These are phyloP conservation scores for Coemansia sp. DNA, from an alignment of 192 early-diverging fungal genomes.

Conservation along the genomic window DNA sequence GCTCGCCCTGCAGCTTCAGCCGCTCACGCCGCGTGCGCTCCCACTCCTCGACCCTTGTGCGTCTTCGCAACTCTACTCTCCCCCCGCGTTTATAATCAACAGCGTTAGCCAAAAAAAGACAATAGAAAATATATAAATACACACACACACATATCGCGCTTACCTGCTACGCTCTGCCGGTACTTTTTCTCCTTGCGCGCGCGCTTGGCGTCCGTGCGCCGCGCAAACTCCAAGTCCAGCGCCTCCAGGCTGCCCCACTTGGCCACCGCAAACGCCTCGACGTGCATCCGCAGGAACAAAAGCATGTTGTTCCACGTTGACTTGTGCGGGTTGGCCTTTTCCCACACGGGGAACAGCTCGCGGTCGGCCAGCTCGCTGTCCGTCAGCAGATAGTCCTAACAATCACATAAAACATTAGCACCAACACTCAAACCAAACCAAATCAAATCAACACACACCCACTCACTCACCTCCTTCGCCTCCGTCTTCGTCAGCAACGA, in stretches of 20 bases:
- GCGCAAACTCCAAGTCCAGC: conserved; percentile 86
- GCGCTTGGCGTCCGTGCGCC: conserved; percentile 73
- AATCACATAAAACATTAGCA: no score
- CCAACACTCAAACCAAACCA: no score
- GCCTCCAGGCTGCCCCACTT: conserved; percentile 89
- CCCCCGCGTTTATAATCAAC: no score
- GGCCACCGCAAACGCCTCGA: conserved; percentile 89
- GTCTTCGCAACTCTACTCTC: conserved; percentile 75
- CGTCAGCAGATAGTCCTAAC: conserved; percentile 87
- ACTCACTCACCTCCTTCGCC: conserved; percentile 64
- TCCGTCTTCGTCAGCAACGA: conserved; percentile 96
- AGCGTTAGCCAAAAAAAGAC: no score
- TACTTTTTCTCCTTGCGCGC: conserved; percentile 82
- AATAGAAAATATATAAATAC: conserved; percentile 1
- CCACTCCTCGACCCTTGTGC: conserved; percentile 75
- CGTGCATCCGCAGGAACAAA: conserved; percentile 79
- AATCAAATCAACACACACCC: not conserved
- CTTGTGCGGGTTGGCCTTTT: conserved; percentile 92
- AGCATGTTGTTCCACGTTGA: conserved; percentile 97
- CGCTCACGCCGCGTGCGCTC: conserved; percentile 46
- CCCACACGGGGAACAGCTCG: conserved; percentile 75
- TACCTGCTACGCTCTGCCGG: conserved; percentile 69
- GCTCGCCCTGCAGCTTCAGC: conserved; percentile 58
- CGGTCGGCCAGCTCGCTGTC: conserved; percentile 90
- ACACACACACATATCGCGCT: not conserved